Percentiles rank a stretch among this genome's conserved stretches.
These are phyloP conservation scores for Magnaporthales sp. DNA, from an alignment of 2,329 filamentous ascomycete genomes.

Conservation along the genomic window DNA sequence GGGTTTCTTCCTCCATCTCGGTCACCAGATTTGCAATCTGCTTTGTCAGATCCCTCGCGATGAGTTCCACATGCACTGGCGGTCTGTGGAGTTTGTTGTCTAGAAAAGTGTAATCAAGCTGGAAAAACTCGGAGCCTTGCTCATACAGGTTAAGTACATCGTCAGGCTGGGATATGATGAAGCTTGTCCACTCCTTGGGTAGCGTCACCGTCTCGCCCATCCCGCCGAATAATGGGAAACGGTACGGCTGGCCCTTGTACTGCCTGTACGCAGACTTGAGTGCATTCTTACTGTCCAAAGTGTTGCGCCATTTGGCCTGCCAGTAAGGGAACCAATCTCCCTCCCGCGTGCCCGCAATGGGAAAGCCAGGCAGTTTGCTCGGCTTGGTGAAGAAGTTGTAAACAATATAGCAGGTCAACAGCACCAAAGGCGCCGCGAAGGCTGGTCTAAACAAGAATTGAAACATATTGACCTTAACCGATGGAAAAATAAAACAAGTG, in stretches of 20 bases:
- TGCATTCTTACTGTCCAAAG: neutral
- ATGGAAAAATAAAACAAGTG: neutral
- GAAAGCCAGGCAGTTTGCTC: neutral
- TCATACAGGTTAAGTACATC: neutral
- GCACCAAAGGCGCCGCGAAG: neutral
- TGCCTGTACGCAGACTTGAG: neutral
- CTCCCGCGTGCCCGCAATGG: neutral
- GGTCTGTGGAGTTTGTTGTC: neutral
- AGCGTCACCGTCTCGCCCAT: neutral
- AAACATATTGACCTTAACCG: neutral
- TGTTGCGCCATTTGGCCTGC: neutral
- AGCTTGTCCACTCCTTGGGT: neutral
- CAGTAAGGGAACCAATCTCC: neutral
- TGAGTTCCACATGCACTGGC: neutral
- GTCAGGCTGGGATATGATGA: neutral
- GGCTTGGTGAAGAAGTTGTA: neutral
- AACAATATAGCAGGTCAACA: neutral
- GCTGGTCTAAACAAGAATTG: neutral
- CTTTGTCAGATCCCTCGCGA: neutral
- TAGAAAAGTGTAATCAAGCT: neutral
- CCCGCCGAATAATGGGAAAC: neutral
- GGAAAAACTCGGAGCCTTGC: neutral
- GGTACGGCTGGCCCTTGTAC: neutral
- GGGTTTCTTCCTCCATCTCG: neutral
- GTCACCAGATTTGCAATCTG: neutral